Conservation (phyloP, 352 stramenopile species). For the Phytophthora chlamydospora region DNA sequence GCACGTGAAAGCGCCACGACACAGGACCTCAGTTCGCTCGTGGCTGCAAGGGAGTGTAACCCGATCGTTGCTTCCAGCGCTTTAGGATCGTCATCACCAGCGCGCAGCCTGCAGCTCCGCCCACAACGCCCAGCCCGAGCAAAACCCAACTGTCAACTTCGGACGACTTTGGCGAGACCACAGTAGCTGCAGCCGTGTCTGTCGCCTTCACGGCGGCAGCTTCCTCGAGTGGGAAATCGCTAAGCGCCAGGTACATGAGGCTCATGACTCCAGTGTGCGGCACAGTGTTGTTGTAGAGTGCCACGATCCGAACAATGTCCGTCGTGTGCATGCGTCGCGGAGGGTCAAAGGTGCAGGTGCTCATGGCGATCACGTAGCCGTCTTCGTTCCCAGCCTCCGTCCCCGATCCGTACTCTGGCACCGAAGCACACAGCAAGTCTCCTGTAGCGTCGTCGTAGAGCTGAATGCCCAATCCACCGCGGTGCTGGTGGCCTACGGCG, state of each 20-base stretch:
- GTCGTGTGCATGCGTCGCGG: constrained; percentile 71
- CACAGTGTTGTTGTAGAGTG: constrained; percentile 84
- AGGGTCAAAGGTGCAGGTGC: constrained; percentile 76
- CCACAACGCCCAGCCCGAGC: constrained; percentile 29
- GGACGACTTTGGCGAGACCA: constrained; percentile 5
- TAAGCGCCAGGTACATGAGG: constrained; percentile 77
- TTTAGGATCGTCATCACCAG: constrained; percentile 29
- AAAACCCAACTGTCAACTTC: constrained; percentile 14
- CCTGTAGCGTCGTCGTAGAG: constrained; percentile 75
- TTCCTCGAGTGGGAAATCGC: constrained; percentile 49
- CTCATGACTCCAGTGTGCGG: constrained; percentile 82
- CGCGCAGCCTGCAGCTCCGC: constrained; percentile 31
- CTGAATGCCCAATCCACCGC: constrained; percentile 70
- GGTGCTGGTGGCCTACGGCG: constrained; percentile 81
- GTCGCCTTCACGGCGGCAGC: constrained; percentile 15
- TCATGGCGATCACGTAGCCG: constrained; percentile 77
- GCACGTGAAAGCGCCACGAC: background rate
- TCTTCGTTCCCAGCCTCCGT: constrained; percentile 67
- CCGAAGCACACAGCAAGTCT: constrained; percentile 68
- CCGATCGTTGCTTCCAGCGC: constrained; percentile 57
- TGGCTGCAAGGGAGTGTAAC: constrained; percentile 52
- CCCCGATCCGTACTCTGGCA: constrained; percentile 70
- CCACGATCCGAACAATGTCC: constrained; percentile 74
- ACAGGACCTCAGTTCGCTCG: constrained; percentile 15
- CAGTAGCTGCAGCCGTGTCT: constrained; percentile 5